Evolutionary conservation across 306 rosid genomes (phyloP).

Genomic region (Quercus bicolor): DNA sequence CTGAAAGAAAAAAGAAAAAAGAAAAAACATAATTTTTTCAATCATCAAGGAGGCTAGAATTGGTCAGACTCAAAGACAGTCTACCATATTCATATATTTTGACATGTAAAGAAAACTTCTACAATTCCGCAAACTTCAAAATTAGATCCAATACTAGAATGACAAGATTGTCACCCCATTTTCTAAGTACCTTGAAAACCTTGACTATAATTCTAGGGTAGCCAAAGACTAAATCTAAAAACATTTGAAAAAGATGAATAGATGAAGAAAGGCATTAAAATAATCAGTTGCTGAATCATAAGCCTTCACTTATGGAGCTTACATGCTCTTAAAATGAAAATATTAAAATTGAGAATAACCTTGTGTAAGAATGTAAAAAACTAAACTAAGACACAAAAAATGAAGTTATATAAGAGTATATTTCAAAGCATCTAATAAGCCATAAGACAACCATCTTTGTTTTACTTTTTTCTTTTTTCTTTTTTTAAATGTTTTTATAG

Average conservation of each 20-base stretch:
- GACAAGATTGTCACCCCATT: not conserved
- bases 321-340: not conserved
- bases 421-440: not conserved
- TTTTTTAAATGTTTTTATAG: not conserved
- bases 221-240: not conserved
- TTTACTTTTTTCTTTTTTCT: too few species aligned
- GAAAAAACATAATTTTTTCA: slow-evolving; percentile 4
- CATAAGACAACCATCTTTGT: too few species aligned
- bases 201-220: not conserved
- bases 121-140: not conserved
- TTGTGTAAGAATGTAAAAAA: not conserved
- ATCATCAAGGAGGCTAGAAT: slow-evolving; percentile 7
- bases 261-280: not conserved
- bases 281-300: not conserved
- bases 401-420: not conserved
- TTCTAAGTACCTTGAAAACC: not conserved
- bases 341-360: not conserved
- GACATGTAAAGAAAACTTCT: not conserved
- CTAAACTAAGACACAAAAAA: not conserved
- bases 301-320: not conserved
- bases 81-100: not conserved
- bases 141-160: not conserved
- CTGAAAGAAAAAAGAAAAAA: slow-evolving; percentile 37
- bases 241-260: not conserved
- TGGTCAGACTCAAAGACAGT: not conserved